These are phyloP conservation scores for Tricholoma terreum DNA, from an alignment of 768 basidiomycete species.

Conservation along the genomic window DNA sequence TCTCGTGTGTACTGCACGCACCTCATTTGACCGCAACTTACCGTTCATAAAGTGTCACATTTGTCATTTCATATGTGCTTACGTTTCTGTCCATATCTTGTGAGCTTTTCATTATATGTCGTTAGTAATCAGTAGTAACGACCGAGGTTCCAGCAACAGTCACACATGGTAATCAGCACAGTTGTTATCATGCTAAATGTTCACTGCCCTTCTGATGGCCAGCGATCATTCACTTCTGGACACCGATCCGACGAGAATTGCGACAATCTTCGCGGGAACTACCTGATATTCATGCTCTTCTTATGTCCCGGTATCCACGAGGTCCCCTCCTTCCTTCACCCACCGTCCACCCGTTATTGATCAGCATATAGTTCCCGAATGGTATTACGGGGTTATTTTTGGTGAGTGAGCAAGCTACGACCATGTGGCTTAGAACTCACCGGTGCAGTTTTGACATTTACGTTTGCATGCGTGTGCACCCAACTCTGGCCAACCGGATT, in stretches of 20 bases:
- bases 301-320: constrained; percentile 55
- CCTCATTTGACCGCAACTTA: background rate
- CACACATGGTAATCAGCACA: constrained; percentile 34
- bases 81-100: constrained; percentile 65
- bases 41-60: constrained; percentile 40
- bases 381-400: constrained; percentile 57
- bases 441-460: constrained; percentile 46
- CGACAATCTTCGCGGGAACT: constrained; percentile 49
- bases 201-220: background rate
- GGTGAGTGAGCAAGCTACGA: constrained; percentile 20
- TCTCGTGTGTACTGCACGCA: constrained; percentile 32
- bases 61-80: constrained; percentile 54
- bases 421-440: background rate
- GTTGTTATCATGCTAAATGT: background rate
- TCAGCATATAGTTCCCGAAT: constrained; percentile 49
- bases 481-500: constrained; percentile 65
- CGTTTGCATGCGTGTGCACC: constrained; percentile 59
- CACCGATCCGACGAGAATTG: constrained; percentile 53
- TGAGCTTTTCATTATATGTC: constrained; percentile 14
- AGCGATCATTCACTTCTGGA: constrained; percentile 54
- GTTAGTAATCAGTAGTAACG: background rate
- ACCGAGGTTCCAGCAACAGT: constrained; percentile 35
- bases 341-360: background rate
- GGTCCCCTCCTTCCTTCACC: constrained; percentile 21
- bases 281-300: constrained; percentile 57